Evolutionary conservation across 2,329 filamentous ascomycete species (phyloP).

Genomic region (Apiospora koreana): DNA sequence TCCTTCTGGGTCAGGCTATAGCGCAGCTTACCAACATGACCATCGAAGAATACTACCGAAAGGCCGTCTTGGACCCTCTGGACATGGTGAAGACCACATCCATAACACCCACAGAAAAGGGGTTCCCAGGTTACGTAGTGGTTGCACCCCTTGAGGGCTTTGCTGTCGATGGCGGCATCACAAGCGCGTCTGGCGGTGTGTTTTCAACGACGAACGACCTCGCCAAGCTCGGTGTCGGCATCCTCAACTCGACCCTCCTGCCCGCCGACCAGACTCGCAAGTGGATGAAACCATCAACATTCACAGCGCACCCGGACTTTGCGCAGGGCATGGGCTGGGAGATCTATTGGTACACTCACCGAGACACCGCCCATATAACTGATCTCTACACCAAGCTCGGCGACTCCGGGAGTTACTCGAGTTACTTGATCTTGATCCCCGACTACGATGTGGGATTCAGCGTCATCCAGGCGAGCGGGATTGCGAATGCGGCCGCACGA

Average conservation of each 20-base stretch:
- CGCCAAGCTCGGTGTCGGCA: constrained; percentile 37
- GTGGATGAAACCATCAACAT: constrained; percentile 42
- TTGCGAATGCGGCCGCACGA: constrained; percentile 13
- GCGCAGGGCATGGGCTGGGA: constrained; percentile 40
- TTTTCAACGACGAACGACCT: constrained; percentile 38
- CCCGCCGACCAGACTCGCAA: constrained; percentile 32
- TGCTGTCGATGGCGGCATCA: constrained; percentile 19
- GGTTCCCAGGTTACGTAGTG: constrained; percentile 23
- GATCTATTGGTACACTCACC: constrained; percentile 33
- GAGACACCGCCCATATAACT: constrained; percentile 24
- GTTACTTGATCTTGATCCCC: constrained; percentile 34
- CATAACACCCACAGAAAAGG: constrained; percentile 19
- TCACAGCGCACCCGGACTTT: constrained; percentile 34
- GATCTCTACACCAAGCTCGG: constrained; percentile 39
- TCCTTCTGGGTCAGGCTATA: constrained; percentile 26
- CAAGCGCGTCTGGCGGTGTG: constrained; percentile 29
- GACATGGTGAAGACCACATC: constrained; percentile 21
- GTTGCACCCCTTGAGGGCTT: constrained; percentile 14
- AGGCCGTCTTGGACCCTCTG: constrained; percentile 24
- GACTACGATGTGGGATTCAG: constrained; percentile 37
- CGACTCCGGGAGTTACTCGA: constrained; percentile 33
- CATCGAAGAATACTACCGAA: constrained; percentile 20
- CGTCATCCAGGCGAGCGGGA: constrained; percentile 28
- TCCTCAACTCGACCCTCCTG: constrained; percentile 39
- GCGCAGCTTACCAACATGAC: constrained; percentile 20